Evolutionary conservation across 2,329 filamentous ascomycete species (phyloP), one percentile per base, ranked within the genome.

Genomic region (Xylariomycetidae sp.): DNA sequence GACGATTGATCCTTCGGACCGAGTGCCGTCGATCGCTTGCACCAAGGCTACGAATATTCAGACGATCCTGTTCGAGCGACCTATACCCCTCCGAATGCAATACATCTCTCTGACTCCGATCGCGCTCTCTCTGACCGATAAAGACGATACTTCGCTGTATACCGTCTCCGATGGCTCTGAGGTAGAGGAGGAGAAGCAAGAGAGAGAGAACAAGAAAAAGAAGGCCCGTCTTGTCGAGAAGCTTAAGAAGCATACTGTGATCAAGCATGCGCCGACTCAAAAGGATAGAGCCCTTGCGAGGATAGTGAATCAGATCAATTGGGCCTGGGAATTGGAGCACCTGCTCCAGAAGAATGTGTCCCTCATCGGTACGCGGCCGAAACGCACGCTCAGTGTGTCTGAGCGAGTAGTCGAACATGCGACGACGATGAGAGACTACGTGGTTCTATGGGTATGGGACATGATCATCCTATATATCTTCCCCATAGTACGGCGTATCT

Each of bases 331-430:
- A 59, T 71, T 98, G 37, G 82, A 92, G 42, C 73, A 79, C 47
- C 68, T 95, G 24, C 68, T 98, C 46, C 87, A 95, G 49, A 90
- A 84, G 54, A 98, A 96, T 50, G 84, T 88, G 26, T 79, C 81
- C n/a, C 70, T 90, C 23, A 79, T 98, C 30, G 85, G 88, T 1
- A 77, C 83, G 23, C 77, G 90, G 20, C 78, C 80, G 29, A 89
- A 89, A 60, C 77, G 92, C 44, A 82, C 82, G 34, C 72, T 95
- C 43, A 98, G 92, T 58, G 90, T 98, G 30, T 90, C 88, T 25
- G 92, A 98, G 65, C 76, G 86, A 30, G 85, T 98, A 3, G 90
- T 94, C 6, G 88, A 95, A 60, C 95, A 89, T 24, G 93, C 92
- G 4, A 85, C 83, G 17, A 88, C 87, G 3, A 73, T 92, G 52